phyloP scores from a whole-genome alignment of 768 basidiomycete species.

The Fomitopsis pulvina region DNA sequence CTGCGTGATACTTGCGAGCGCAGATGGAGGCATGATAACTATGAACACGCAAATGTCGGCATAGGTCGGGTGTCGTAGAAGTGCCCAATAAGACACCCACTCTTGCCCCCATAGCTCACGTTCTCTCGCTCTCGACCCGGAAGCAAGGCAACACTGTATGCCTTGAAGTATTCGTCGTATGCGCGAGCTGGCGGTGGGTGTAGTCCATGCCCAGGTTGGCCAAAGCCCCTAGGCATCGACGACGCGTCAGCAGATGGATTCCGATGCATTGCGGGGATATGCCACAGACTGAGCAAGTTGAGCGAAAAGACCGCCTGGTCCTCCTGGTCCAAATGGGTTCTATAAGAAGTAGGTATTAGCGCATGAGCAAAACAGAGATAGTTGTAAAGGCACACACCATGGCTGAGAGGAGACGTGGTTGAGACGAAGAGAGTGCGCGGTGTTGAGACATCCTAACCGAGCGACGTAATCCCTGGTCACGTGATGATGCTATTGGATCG shows the following conservation, averaged over 20 bases:
- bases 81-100: conserved; percentile 46
- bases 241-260: not conserved
- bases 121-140: conserved; percentile 83
- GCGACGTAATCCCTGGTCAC: conserved; percentile 5
- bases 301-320: conserved; percentile 55
- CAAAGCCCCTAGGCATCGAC: conserved; percentile 8
- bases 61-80: conserved; percentile 7
- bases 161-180: conserved; percentile 91
- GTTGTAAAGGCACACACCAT: too few species aligned
- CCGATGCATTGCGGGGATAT: not conserved
- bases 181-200: conserved; percentile 58
- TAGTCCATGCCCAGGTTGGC: conserved; percentile 34
- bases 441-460: not conserved
- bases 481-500: not conserved
- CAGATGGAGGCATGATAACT: conserved; percentile 98
- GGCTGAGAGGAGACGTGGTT: too few species aligned
- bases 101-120: conserved; percentile 95
- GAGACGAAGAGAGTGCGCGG: too few species aligned
- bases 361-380: too few species aligned
- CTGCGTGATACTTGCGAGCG: conserved; percentile 78
- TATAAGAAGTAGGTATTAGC: too few species aligned
- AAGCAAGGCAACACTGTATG: conserved; percentile 93
- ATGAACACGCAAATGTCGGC: conserved; percentile 3
- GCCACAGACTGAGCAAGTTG: conserved; percentile 55
- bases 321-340: conserved; percentile 31